A percentile compares a stretch with the other conserved stretches of the same genome.
phyloP scores from a whole-genome alignment of 768 basidiomycete species.

The Sistotremastrum suecicum region DNA sequence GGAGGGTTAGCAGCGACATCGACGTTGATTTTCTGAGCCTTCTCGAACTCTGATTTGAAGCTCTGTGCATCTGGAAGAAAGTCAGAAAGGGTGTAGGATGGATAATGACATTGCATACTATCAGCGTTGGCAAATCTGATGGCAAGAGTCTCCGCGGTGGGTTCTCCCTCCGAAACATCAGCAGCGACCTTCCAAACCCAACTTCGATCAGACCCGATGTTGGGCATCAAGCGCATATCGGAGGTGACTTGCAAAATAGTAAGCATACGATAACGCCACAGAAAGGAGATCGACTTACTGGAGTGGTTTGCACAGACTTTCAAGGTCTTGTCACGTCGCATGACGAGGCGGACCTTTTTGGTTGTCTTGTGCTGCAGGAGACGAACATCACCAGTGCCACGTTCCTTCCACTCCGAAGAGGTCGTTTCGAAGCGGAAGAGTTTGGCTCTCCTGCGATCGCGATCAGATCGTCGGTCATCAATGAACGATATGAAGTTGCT shows the following conservation, averaged over 20 bases:
- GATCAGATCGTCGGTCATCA: constrained; percentile 8
- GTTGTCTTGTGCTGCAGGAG: constrained; percentile 81
- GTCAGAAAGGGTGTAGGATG: background rate
- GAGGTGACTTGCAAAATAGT: constrained; percentile 42
- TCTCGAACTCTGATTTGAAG: constrained; percentile 85
- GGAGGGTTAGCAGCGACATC: constrained; percentile 14
- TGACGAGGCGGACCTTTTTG: constrained; percentile 89
- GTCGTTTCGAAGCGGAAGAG: constrained; percentile 83
- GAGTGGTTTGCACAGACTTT: constrained; percentile 99
- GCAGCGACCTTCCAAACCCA: constrained; percentile 99
- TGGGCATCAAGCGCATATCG: constrained; percentile 93
- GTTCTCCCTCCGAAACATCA: constrained; percentile 83
- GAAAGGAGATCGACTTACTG: constrained; percentile 33
- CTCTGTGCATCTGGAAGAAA: constrained; percentile 51
- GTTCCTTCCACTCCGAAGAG: constrained; percentile 91
- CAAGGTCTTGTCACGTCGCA: constrained; percentile 99
- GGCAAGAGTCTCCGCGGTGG: constrained; percentile 89
- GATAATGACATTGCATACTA: constrained; percentile 37
- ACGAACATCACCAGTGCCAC: constrained; percentile 92
- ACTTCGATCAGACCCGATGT: constrained; percentile 96
- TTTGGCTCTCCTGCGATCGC: constrained; percentile 76
- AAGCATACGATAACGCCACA: background rate
- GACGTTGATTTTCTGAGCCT: constrained; percentile 61
- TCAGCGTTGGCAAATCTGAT: constrained; percentile 97
- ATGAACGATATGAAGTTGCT: constrained; percentile 17